Base-by-base conservation (phyloP, 2,329 filamentous ascomycete genomes). In the Venturia nashicola region DNA sequence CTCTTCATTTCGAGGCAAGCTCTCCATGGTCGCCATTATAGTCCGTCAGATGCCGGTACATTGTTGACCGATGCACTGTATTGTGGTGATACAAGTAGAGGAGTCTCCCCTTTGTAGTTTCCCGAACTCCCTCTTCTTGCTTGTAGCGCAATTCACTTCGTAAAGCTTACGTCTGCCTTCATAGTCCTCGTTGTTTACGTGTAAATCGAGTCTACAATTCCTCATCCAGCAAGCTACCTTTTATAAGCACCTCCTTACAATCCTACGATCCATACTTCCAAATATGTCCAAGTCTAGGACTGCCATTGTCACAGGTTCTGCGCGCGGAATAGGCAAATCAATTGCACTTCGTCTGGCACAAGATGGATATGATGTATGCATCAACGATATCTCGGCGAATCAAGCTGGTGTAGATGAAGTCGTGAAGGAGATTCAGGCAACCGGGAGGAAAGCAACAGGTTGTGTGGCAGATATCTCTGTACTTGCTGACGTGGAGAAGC, bases 291-390 rank as follows among this genome's bases (percentile, higher is more conserved):
- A 57, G 32, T 57, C 51, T 20, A 57, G 51, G 16, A 57, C 51
- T 36, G 74, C 73, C 18, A 76, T 76, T 63, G 72, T 75, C 11
- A 76, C 74, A 4, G 73, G 74, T 18, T 74, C 73, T 32, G 69
- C 72, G 27, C 73, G 72, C 61, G 74, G 74, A 65, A 75, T 76
- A 67, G 85, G 85, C 59, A 83, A 82, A 68, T 79, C 83, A 23
- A 85, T 87, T 62, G 86, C 85, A 20, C 74, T 86, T 8, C 83
- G 86, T 2, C 78, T 89, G 18, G 85, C 85, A 6, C 74, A 77
- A 27, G 86, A 88, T 66, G 86, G 86, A 63, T 89, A 88, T 73
- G 78, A 84, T 67, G 76, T 89, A 61, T 86, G 83, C 69, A 76
- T 89, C 67, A 88, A 87, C 70, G 86, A 88, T 67, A 75, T 88